These are phyloP conservation scores for Sclerotinia minor DNA, from an alignment of 2,329 filamentous ascomycete genomes.

Conservation along the genomic window DNA sequence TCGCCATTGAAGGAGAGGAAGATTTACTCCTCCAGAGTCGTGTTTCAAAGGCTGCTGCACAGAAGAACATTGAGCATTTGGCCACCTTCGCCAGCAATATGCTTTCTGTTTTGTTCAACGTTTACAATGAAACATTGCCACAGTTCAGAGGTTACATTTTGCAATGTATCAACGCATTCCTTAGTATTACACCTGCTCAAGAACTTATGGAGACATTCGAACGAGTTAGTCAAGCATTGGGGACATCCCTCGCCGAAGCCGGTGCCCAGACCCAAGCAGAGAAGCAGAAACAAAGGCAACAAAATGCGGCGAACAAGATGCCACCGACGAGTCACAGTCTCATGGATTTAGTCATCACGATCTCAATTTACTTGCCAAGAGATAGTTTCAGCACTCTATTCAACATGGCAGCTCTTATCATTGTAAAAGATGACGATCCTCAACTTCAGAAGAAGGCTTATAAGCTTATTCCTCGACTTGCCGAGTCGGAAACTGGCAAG, in stretches of 20 bases:
- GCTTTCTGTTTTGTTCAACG: slow-evolving; percentile 96
- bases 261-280: slow-evolving; percentile 63
- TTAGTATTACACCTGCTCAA: slow-evolving; percentile 77
- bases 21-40: slow-evolving; percentile 76
- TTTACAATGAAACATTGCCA: slow-evolving; percentile 94
- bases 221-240: slow-evolving; percentile 81
- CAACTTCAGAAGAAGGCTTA: slow-evolving; percentile 99
- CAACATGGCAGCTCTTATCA: slow-evolving; percentile 78
- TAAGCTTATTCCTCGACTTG: slow-evolving; percentile 90
- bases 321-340: slow-evolving; percentile 91
- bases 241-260: slow-evolving; percentile 62
- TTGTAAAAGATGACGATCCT: slow-evolving; percentile 79
- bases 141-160: slow-evolving; percentile 89
- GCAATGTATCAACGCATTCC: slow-evolving; percentile 90
- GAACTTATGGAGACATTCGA: slow-evolving; percentile 88
- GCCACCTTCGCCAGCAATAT: slow-evolving; percentile 81
- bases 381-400: slow-evolving; percentile 85
- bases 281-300: slow-evolving; percentile 62
- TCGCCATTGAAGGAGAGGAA: slow-evolving; percentile 63
- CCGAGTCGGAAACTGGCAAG: slow-evolving; percentile 75
- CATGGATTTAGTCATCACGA: slow-evolving; percentile 95
- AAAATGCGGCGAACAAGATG: slow-evolving; percentile 65
- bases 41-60: slow-evolving; percentile 71
- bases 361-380: slow-evolving; percentile 87
- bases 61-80: slow-evolving; percentile 80